These are phyloP conservation scores for Taiwanofungus camphoratus DNA, from an alignment of 1,284 basidiomycete genomes.

Conservation along the genomic window DNA sequence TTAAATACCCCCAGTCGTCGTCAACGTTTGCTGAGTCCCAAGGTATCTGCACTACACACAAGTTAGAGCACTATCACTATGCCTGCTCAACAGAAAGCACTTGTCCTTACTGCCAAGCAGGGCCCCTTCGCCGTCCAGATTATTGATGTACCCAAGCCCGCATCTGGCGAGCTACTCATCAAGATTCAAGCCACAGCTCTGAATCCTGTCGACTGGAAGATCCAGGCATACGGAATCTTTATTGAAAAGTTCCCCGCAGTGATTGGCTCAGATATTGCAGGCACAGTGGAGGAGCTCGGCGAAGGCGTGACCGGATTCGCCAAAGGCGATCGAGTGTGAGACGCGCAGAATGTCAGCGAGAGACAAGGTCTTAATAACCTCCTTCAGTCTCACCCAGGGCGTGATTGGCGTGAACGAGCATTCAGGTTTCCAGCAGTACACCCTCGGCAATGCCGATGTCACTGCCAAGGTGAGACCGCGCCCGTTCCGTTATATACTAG, in stretches of 20 bases:
- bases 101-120: conserved; percentile 13
- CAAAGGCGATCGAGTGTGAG: conserved; percentile 16
- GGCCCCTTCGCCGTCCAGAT: conserved; percentile 17
- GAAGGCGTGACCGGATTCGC: conserved; percentile 10
- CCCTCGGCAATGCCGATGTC: conserved; percentile 3
- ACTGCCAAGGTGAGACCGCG: conserved; percentile 4
- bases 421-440: conserved; percentile 8
- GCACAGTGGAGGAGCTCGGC: conserved; percentile 17
- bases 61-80: too few relatives aligned
- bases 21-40: too few relatives aligned
- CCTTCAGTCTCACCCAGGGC: conserved; percentile 1
- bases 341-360: not conserved
- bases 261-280: conserved; percentile 15
- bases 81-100: conserved; percentile 18
- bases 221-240: conserved; percentile 24
- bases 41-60: too few relatives aligned
- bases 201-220: conserved; percentile 47
- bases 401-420: conserved; percentile 7
- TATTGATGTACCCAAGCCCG: conserved; percentile 31
- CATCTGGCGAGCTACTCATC: conserved; percentile 38
- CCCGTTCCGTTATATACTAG: not conserved
- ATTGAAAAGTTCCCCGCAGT: conserved; percentile 21
- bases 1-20: too few relatives aligned
- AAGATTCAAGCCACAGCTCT: conserved; percentile 36
- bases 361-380: too few relatives aligned